Percentiles rank a stretch among this genome's conserved stretches.
phyloP scores from a whole-genome alignment of 78 protist genomes.

The Dictyostelium brefeldianum region DNA sequence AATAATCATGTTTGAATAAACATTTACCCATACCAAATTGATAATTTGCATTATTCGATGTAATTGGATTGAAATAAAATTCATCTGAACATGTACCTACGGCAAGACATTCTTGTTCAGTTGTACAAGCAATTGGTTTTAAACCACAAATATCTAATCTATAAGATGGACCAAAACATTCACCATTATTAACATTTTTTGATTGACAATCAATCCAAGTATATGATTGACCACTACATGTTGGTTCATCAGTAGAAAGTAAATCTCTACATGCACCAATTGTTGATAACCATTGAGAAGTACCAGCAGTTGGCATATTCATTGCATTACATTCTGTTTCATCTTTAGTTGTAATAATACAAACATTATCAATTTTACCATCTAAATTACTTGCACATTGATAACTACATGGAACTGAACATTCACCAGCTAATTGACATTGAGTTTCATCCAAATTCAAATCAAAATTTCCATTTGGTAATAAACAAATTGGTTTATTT shows the following conservation, averaged over 20 bases:
- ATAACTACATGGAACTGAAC: not conserved
- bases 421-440: not conserved
- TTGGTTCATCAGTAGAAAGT: not conserved
- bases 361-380: not conserved
- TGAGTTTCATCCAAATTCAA: not conserved
- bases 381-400: not conserved
- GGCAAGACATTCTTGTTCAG: not conserved
- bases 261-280: not conserved
- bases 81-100: conserved; percentile 5
- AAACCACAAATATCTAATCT: not conserved
- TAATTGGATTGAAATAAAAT: not conserved
- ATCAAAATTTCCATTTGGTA: conserved; percentile 11
- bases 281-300: not conserved
- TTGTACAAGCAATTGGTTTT: not conserved
- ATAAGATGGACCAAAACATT: not conserved
- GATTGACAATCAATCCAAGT: not conserved
- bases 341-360: not conserved
- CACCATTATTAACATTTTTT: not conserved
- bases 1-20: not conserved
- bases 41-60: not conserved
- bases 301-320: not conserved
- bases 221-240: not conserved
- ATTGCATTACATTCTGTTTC: not conserved
- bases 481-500: not conserved
- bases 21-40: conserved; percentile 25